Base-by-base conservation (phyloP, 768 basidiomycete species). In the Psilocybe cyanescens region DNA sequence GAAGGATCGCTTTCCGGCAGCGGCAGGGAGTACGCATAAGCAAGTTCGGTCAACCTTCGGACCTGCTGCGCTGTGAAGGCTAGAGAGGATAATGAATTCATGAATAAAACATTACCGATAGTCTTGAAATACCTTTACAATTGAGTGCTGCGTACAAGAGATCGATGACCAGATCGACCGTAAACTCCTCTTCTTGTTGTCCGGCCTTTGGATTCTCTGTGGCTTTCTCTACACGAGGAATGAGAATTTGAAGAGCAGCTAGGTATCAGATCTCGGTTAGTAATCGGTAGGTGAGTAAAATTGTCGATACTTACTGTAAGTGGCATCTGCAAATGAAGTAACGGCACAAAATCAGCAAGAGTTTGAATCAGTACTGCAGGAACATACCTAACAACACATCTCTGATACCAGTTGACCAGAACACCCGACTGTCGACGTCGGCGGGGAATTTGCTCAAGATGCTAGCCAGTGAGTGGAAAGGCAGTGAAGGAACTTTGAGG, bases 401-500 rank as follows among this genome's bases (percentile, higher is more conserved):
- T 59, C 89, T 79, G 45, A 89, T 73, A 29, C 73, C 72, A 39
- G 78, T 75, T 48, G 86, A 85, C 89, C 90, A 92, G 68, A 91
- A 92, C 3, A 90, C 86, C 24, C 87, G 81, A 61, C 90, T 90
- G 63, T 93, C 91, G 24, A 84, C 78, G 65, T 93, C 91, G 28
- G 81, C 76, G 1, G 92, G 93, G 75, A 94, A 92, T 74, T 93
- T 94, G 65, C 82, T 83, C 61, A 94, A 70, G 56, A 92, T 81
- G 61, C 89, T 89, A 61, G 87, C 81, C 48, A 95, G 80, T n/a
- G 83, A 86, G 71, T 93, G 85, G 78, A 91, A 94, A 0, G 93
- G 93, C 47, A 95, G 80, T 2, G 85, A 88, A 2, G 92, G 88
- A 29, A 90, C 90, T 77, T 95, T 95, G 67, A 95, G 78, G 79